Evolutionary conservation across 2,329 filamentous ascomycete genomes (phyloP).

Genomic region (Pestalotiopsis sp.): DNA sequence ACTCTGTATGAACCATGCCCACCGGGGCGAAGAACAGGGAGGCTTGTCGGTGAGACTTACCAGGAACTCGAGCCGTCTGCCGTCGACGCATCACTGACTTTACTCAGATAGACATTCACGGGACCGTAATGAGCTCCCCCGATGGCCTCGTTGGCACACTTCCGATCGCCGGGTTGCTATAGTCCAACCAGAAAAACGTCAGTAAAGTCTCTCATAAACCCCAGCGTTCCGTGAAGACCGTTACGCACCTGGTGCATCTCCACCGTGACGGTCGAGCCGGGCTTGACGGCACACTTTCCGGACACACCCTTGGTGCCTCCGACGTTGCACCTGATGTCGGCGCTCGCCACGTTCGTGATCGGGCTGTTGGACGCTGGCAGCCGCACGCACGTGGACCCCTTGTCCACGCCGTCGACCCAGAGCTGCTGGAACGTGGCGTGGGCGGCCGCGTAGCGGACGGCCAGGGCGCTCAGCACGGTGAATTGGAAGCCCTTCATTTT

Average conservation of each 20-base stretch:
- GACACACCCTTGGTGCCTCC: slow-evolving; percentile 32
- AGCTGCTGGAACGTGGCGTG: slow-evolving; percentile 55
- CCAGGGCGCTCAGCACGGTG: slow-evolving; percentile 31
- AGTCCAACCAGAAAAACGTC: not conserved
- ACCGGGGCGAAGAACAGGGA: not conserved
- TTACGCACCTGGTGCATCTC: slow-evolving; percentile 53
- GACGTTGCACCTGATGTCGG: slow-evolving; percentile 43
- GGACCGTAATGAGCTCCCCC: slow-evolving; percentile 45
- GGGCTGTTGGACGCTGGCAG: slow-evolving; percentile 51
- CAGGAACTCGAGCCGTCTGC: slow-evolving; percentile 34
- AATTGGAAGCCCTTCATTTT: slow-evolving; percentile 37
- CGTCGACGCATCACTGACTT: slow-evolving; percentile 37
- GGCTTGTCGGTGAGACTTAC: slow-evolving; percentile 12
- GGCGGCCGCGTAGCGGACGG: slow-evolving; percentile 36
- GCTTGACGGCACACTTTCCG: slow-evolving; percentile 45
- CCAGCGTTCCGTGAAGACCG: not conserved
- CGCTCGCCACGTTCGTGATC: slow-evolving; percentile 41
- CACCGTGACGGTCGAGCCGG: slow-evolving; percentile 50
- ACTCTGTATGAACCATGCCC: not conserved
- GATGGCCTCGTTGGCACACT: slow-evolving; percentile 41
- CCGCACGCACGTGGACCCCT: slow-evolving; percentile 45
- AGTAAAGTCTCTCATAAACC: not conserved
- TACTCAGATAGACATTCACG: slow-evolving; percentile 40
- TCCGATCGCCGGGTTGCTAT: slow-evolving; percentile 28
- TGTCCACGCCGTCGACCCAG: slow-evolving; percentile 46